Conservation (phyloP, 345 rosid genomes). For the Corymbia maculata region DNA sequence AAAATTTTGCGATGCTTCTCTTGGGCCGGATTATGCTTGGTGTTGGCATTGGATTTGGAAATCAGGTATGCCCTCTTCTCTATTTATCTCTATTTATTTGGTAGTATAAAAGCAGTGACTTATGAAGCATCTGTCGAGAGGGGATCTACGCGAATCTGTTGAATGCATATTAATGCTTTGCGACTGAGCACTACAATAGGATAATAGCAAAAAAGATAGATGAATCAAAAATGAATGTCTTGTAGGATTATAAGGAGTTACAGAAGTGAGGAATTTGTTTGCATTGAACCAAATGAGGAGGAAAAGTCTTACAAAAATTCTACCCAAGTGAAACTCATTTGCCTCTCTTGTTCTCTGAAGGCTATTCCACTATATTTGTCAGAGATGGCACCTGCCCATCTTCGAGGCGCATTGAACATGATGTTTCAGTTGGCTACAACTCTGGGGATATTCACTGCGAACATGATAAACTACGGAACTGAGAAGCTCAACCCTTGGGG, state of each 20-base stretch:
- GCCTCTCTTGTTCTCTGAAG: slow-evolving; percentile 11
- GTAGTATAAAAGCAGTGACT: background rate
- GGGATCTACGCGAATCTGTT: background rate
- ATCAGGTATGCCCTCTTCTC: slow-evolving; percentile 43
- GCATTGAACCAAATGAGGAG: background rate
- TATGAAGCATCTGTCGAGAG: background rate
- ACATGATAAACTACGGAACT: slow-evolving; percentile 87
- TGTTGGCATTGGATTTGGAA: slow-evolving; percentile 92
- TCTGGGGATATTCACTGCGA: slow-evolving; percentile 73
- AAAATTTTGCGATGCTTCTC: slow-evolving; percentile 67
- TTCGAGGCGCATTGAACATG: slow-evolving; percentile 86
- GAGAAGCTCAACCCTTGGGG: slow-evolving; percentile 80
- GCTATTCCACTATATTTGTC: slow-evolving; percentile 86
- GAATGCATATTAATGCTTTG: background rate
- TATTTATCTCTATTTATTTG: background rate
- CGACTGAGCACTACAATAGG: background rate
- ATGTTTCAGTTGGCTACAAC: slow-evolving; percentile 97
- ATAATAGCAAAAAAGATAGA: background rate
- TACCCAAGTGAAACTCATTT: background rate
- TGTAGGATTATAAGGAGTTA: background rate
- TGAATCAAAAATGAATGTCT: background rate
- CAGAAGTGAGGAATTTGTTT: background rate
- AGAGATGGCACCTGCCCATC: slow-evolving; percentile 93
- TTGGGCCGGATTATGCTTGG: slow-evolving; percentile 84
- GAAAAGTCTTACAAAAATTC: background rate